A percentile compares a stretch with the other conserved stretches of the same genome.
Conservation (phyloP, 139 green algal species). For the Tetradesmus lagerheimii region DNA sequence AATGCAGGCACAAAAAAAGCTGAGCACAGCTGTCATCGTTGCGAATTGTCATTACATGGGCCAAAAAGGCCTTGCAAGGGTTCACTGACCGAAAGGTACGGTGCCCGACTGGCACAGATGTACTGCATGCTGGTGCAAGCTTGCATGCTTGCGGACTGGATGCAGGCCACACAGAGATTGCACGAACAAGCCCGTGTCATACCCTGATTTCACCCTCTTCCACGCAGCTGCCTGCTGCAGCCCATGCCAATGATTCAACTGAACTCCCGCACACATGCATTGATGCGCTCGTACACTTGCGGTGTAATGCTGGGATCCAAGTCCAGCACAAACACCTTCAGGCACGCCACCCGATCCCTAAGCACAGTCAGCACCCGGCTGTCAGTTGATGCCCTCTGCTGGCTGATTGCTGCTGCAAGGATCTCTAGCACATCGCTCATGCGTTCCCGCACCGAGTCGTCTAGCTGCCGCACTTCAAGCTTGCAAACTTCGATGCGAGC, state of each 20-base stretch:
- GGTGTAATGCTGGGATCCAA: conserved; percentile 38
- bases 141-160: no score
- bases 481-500: conserved; percentile 39
- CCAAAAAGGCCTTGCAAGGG: no score
- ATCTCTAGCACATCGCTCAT: conserved; percentile 31
- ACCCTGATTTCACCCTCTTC: no score
- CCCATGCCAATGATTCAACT: neutral
- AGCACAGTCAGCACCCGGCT: conserved; percentile 9
- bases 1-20: no score
- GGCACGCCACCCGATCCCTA: conserved; percentile 12
- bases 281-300: conserved; percentile 35
- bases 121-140: no score
- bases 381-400: neutral
- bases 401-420: neutral
- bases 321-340: conserved; percentile 53
- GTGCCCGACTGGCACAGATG: no score
- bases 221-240: no score
- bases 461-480: conserved; percentile 8
- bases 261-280: neutral
- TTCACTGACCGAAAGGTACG: no score
- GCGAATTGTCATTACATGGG: no score
- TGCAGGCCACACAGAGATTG: no score
- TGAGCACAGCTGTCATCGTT: no score
- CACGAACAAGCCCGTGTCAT: no score
- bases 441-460: conserved; percentile 44